Base-by-base conservation (phyloP, 164 flowering plant genomes). In the Liriodendron chinense region DNA sequence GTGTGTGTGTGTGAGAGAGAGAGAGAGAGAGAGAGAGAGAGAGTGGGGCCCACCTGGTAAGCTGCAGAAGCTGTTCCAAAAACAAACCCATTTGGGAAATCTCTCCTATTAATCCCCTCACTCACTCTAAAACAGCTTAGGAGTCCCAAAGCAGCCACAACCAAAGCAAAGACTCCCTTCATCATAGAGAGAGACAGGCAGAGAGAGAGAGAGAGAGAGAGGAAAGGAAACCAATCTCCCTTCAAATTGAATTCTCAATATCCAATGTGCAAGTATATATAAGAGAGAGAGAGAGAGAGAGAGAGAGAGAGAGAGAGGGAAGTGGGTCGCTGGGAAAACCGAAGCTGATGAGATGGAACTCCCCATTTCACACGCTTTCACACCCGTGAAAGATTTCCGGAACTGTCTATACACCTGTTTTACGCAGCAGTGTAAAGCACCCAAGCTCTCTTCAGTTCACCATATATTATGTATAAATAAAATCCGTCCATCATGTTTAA, bases 21-120 rank as follows among this genome's bases (percentile, higher is more conserved):
- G 5, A 43, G 21, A 9, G 14, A 24, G 47, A 59, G n/a, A 28
- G 23, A 57, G 25, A 70, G 22, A 65, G 63, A 6, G 24, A n/a
- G 9, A 24, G 2, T 18, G 56, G 24, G 23, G 4, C 64, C 4
- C 12, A 83, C 86, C 83, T 81, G 84, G 74, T 79, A 83, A n/a
- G 86, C 68, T 9, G 86, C 74, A 70, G 86, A 80, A 64, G 86
- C 88, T 65, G 86, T 85, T 2, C 88, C 88, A 75, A 85, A 85
- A 8, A 82, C 86, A 73, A 85, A 85, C 13, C 86, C 86, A 65
- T 75, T 65, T 62, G 88, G 88, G 48, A 85, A 85, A 65, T 82
- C 82, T 57, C 57, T 65, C 65, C 88, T 78, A 12, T 57, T 82
- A 13, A 83, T 80, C 23, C 72, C 67, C 34, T 70, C 68, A 43